Evolutionary conservation across 164 flowering plant species (phyloP).

Genomic region (Tetrastigma voinierianum): DNA sequence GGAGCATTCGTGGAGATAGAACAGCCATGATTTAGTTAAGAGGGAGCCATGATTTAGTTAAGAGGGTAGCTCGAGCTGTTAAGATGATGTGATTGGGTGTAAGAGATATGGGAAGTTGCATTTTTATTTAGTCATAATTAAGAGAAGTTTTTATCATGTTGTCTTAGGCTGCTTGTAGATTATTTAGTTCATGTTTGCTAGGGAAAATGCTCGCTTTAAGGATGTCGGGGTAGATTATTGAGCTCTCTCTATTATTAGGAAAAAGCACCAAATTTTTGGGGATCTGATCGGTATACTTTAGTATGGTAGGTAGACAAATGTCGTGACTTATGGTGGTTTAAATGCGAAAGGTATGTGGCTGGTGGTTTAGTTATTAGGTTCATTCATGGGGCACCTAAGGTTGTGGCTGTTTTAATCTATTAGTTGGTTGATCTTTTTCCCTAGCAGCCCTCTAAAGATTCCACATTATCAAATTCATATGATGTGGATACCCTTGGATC

Average conservation of each 20-base stretch:
- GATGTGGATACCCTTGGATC: no score
- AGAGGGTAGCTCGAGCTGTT: not conserved
- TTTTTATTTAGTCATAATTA: not conserved
- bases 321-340: not conserved
- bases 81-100: not conserved
- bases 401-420: not conserved
- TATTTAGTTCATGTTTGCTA: not conserved
- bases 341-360: not conserved
- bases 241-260: no score
- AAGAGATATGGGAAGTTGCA: not conserved
- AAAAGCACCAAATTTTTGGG: not conserved
- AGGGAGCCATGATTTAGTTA: no score
- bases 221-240: no score
- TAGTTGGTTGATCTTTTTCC: not conserved
- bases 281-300: not conserved
- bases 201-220: not conserved
- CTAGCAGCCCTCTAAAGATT: not conserved
- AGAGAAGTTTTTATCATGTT: not conserved
- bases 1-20: no score
- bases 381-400: not conserved
- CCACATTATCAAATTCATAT: no score
- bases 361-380: not conserved
- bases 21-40: no score
- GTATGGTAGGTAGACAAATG: not conserved
- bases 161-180: not conserved